Conservation (phyloP, 2,329 filamentous ascomycete genomes). For the Nigrograna mackinnonii region DNA sequence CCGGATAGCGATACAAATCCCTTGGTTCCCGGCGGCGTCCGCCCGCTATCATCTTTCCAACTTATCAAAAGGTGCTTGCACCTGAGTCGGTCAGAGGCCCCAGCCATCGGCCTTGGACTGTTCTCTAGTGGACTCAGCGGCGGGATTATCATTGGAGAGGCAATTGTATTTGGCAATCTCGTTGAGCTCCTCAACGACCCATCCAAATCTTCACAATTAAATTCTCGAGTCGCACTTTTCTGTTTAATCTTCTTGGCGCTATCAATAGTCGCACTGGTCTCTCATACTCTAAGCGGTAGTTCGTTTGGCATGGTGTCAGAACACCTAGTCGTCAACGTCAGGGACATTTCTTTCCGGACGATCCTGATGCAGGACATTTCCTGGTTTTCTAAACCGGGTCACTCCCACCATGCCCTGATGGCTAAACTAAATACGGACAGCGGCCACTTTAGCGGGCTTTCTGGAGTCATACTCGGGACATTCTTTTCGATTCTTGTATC, state of each 20-base stretch:
- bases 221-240: conserved; percentile 44
- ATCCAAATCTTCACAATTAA: conserved; percentile 13
- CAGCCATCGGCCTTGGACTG: conserved; percentile 46
- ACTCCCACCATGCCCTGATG: conserved; percentile 49
- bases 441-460: conserved; percentile 52
- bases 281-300: conserved; percentile 49
- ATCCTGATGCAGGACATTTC: conserved; percentile 60
- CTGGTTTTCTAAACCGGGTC: conserved; percentile 51
- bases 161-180: conserved; percentile 59
- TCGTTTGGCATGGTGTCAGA: conserved; percentile 54
- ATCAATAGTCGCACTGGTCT: conserved; percentile 52
- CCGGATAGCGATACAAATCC: background rate
- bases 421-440: conserved; percentile 52
- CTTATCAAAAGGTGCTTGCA: conserved; percentile 27
- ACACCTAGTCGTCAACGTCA: conserved; percentile 48
- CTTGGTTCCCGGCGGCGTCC: background rate
- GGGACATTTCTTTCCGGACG: conserved; percentile 52
- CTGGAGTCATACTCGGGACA: conserved; percentile 54
- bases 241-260: conserved; percentile 58
- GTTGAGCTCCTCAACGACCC: conserved; percentile 56
- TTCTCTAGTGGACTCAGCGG: conserved; percentile 51
- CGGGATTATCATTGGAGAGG: conserved; percentile 61
- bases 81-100: conserved; percentile 40
- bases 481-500: conserved; percentile 54
- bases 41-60: conserved; percentile 8